Percentiles rank a stretch among this genome's conserved stretches.
phyloP scores from a whole-genome alignment of 2,329 filamentous ascomycete genomes.

The Pseudogymnoascus sp. region DNA sequence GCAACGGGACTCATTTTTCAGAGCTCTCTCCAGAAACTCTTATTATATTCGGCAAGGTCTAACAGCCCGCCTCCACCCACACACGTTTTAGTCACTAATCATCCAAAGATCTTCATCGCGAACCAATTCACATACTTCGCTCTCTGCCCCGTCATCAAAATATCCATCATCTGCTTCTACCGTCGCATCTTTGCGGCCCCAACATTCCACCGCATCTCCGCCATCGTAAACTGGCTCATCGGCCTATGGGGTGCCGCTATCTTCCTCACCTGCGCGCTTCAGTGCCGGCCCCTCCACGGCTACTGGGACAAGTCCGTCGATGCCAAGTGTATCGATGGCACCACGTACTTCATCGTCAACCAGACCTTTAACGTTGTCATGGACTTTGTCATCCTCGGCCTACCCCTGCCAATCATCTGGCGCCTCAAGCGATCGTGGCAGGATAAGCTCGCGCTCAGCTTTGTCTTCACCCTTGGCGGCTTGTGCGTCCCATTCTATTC shows the following conservation, averaged over 20 bases:
- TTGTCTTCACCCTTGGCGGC: slow-evolving; percentile 14
- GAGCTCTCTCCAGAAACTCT: slow-evolving; percentile 3
- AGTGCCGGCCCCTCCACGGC: slow-evolving; percentile 15
- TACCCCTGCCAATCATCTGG: slow-evolving; percentile 16
- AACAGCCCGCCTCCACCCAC: background rate
- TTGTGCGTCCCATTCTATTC: slow-evolving; percentile 9
- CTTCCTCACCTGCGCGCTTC: slow-evolving; percentile 15
- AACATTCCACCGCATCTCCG: slow-evolving; percentile 14
- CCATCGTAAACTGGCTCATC: slow-evolving; percentile 17
- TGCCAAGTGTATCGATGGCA: slow-evolving; percentile 14
- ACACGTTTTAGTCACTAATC: background rate
- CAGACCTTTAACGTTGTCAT: slow-evolving; percentile 15
- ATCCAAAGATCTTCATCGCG: background rate
- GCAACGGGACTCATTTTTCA: background rate
- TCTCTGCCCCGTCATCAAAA: background rate
- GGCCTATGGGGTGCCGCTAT: slow-evolving; percentile 9
- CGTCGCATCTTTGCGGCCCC: background rate
- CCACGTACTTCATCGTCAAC: slow-evolving; percentile 15
- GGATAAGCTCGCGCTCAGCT: slow-evolving; percentile 12
- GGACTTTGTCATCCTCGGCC: slow-evolving; percentile 13
- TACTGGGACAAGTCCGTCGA: slow-evolving; percentile 18
- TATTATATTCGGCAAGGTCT: background rate
- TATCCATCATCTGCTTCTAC: slow-evolving; percentile 8
- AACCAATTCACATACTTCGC: slow-evolving; percentile 3
- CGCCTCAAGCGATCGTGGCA: slow-evolving; percentile 11